phyloP scores from a whole-genome alignment of 2,329 filamentous ascomycete genomes.

The Botrytis cinerea region DNA sequence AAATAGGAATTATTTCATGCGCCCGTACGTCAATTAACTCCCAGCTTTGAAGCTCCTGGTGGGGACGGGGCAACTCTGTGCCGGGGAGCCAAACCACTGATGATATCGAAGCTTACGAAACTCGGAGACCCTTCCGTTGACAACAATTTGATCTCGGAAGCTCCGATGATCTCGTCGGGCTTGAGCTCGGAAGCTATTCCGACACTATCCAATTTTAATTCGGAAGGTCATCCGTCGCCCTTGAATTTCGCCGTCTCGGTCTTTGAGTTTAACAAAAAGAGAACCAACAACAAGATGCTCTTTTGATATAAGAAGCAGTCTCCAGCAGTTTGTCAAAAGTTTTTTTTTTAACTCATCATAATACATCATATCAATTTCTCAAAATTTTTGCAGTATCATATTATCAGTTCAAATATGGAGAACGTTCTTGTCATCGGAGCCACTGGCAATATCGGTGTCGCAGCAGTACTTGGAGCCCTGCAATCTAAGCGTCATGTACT shows the following conservation, averaged over 20 bases:
- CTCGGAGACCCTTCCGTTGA: not conserved
- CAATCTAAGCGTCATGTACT: slow-evolving; percentile 41
- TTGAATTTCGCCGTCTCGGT: not conserved
- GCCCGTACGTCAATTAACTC: not conserved
- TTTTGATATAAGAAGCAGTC: not conserved
- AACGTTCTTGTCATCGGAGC: slow-evolving; percentile 46
- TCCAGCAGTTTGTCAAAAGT: not conserved
- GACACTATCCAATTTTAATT: not conserved
- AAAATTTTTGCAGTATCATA: slow-evolving; percentile 1
- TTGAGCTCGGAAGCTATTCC: not conserved
- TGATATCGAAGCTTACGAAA: not conserved
- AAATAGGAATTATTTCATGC: not conserved
- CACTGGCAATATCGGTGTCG: slow-evolving; percentile 45
- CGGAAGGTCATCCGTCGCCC: not conserved
- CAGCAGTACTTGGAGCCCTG: slow-evolving; percentile 41
- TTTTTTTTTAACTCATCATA: not conserved
- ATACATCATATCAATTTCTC: not conserved
- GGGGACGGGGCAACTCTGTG: not conserved
- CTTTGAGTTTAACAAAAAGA: not conserved
- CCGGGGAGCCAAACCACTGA: not conserved
- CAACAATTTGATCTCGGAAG: not conserved
- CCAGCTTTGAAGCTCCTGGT: no score
- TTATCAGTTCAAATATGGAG: slow-evolving; percentile 27
- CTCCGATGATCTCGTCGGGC: not conserved
- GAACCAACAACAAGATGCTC: not conserved